Base-by-base conservation (phyloP, 495 filamentous ascomycete genomes). In the Cetradonia linearis region DNA sequence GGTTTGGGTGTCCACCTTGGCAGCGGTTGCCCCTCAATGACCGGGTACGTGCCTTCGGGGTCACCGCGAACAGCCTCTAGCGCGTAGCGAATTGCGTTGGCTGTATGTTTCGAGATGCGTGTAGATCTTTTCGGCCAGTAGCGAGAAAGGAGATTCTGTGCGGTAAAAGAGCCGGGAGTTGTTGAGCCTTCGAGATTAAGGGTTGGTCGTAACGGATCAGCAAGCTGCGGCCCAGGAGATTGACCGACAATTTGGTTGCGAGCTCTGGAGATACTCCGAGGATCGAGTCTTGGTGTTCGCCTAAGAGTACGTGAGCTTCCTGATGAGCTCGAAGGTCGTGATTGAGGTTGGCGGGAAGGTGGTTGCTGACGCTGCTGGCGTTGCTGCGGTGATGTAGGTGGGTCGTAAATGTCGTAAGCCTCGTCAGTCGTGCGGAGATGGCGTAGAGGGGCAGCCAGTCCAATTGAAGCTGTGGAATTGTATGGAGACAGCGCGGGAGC, bases 11-110 rank as follows among this genome's bases (percentile, higher is more conserved):
- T 81, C 58, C 63, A 65, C 63, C 56, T 55, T 53, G 48, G 59
- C 6, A 49, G 59, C 5, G 60, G 28, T 23, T 56, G 56, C 5
- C 54, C 59, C 23, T 65, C 63, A 48, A 61, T 52, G 31, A 61
- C 46, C 20, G 59, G 59, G 40, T 58, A 55, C 30, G 54, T 62
- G 16, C 63, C 63, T 54, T 65, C 63, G 16, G 59, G 59, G 46
- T 64, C 65, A 14, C 55, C 58, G 54, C 91, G 86, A 54, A 96
- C 78, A 49, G 88, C 93, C 73, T 98, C 92, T 50, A 97, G 83
- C 7, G 89, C 82, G 78, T 85, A 96, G 62, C 89, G 85, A 68
- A 98, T 90, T 20, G 93, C 92, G 60, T 84, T 81, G 18, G 84
- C 81, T 34, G 85, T 87, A 49, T 82, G 77, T 23, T 77, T 74